Conservation (phyloP, 805 yeast genomes). For the Tetrapisispora phaffii region DNA sequence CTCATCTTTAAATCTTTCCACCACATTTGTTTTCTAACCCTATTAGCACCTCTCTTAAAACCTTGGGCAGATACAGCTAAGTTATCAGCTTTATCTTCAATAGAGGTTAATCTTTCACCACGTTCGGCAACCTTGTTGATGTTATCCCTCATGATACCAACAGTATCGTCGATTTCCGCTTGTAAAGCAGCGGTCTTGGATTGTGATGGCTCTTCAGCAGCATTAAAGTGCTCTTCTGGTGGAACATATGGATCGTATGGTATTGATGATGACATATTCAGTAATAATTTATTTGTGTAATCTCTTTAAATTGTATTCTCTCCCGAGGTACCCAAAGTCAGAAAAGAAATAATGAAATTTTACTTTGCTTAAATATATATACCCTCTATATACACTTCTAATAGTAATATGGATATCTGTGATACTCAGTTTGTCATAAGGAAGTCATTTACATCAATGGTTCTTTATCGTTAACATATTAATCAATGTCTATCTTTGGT, state of each 20-base stretch:
- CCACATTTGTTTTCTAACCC: conserved; percentile 98
- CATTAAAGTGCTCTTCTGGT: conserved; percentile 25
- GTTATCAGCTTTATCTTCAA: conserved; percentile 86
- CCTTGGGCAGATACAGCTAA: conserved; percentile 86
- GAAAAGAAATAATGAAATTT: too few relatives aligned
- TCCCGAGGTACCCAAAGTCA: too few relatives aligned
- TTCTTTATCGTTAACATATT: background rate
- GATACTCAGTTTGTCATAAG: too few relatives aligned
- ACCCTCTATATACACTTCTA: too few relatives aligned
- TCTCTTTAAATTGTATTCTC: background rate
- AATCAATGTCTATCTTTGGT: background rate
- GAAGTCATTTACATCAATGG: too few relatives aligned
- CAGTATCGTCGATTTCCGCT: conserved; percentile 91
- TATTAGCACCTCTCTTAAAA: conserved; percentile 89
- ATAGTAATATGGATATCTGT: too few relatives aligned
- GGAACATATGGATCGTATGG: conserved; percentile 84
- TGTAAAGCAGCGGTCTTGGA: conserved; percentile 71
- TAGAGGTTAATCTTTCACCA: conserved; percentile 84
- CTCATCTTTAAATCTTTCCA: conserved; percentile 95
- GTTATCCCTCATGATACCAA: conserved; percentile 96
- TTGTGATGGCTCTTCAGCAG: conserved; percentile 22
- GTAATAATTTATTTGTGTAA: background rate
- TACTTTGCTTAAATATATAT: too few relatives aligned
- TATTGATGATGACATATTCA: conserved; percentile 55
- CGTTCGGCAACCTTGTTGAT: conserved; percentile 86